Evolutionary conservation across 2,329 filamentous ascomycete species (phyloP), one percentile per base, ranked within the genome.

Genomic region (Penicillium sp.): DNA sequence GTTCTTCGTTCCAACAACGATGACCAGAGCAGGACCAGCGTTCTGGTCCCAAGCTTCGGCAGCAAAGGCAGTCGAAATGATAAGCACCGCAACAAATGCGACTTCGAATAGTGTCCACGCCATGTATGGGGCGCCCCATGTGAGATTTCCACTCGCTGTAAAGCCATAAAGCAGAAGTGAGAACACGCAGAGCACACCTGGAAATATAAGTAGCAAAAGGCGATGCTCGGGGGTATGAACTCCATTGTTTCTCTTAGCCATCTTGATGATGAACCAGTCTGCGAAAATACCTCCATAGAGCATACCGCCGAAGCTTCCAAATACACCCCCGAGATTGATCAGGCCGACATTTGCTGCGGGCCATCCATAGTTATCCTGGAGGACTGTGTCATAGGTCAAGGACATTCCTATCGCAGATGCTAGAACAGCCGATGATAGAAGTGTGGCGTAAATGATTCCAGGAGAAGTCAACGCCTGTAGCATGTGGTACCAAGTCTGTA

Each of bases 361-460:
- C 73, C 75, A 77, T 55, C 67, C 61, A 50, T 75, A 77, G 31
- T 59, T 63, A 16, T 69, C 62, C 29, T 31, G 29, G 7, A 78
- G 65, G 2, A 79, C 70, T 1, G 70, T 65, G 53, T 73, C 68
- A 57, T 78, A 78, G 1, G 72, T 74, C 11, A 77, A 64, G 0
- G 72, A 74, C 56, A 78, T 75, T 26, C 71, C 72, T 23, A 78
- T 71, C 16, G 66, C 68, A 19, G 65, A 67, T 4, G 72, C 76
- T 0, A 78, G 69, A 2, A 69, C 65, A 43, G 76, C 74, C 3
- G 75, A 76, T 4, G 73, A 69, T 0, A 72, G 57, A 10, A 78
- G 63, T 3, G 75, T 73, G 4, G 75, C 72, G 47, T 70, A 78
- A 21, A 77, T 55, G 21, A 78, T 74, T 9, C 69, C 76, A 0